Base-by-base conservation (phyloP, 345 rosid genomes). In the Noccaea caerulescens region DNA sequence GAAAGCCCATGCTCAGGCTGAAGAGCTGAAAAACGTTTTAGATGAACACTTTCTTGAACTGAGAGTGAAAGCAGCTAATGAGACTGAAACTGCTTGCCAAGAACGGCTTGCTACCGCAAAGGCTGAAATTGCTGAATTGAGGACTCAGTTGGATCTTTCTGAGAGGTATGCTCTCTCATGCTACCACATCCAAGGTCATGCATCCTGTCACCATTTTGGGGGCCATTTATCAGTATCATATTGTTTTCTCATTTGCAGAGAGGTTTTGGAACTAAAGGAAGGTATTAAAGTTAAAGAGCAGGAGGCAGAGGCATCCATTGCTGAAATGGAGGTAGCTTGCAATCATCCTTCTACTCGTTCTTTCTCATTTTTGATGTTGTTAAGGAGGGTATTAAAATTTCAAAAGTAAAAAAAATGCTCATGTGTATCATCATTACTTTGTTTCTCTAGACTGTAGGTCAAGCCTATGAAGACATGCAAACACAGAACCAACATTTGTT, bases 381-480 rank as follows among this genome's bases (percentile, higher is more conserved):
- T 36, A 32, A 23, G 60, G 44, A 59, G 23, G 34, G 8, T 58
- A 3, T 16, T 20, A 10, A 34, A 32, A 27, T 30, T 32, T 3
- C 2, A 8, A 34, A n/a, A 54, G 37, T 43, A 38, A 1, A 27
- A 27, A 27, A 51, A 45, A 27, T 33, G 37, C 43, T 63, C 64
- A 16, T 49, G 55, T 51, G 25, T 53, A 30, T 61, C 61, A 63
- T 30, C 63, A 47, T 12, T 39, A 58, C 34, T 39, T 71, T 46
- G 32, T 55, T 56, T 62, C 18, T 74, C 36, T 80, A 94, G 99
- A 94, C 91, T 55, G 84, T 94, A 53, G 99, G 96, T 72, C 96
- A 91, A 84, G 96, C 97, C 64, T 94, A 89, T 60, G 96, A 91
- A 80, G 97, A 89, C 76, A 89, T 91, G 99, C 97, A 87, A 85